Evolutionary conservation across 73 alveolate genomes (phyloP).

Genomic region (Paramecium tetraurelia): DNA sequence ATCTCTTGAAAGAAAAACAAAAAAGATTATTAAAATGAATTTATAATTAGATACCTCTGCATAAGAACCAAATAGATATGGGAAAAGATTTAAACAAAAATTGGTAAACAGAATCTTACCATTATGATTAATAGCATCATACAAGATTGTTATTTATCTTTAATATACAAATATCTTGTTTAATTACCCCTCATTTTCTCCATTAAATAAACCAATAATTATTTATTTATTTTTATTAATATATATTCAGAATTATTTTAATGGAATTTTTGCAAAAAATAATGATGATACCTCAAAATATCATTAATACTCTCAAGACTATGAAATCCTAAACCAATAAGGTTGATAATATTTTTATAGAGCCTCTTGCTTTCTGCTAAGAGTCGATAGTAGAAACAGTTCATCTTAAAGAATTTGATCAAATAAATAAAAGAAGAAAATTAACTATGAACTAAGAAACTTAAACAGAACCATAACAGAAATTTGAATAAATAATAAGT

Average conservation of each 20-base stretch:
- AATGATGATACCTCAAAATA: background rate
- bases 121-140: background rate
- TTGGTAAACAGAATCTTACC: background rate
- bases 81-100: slow-evolving; percentile 50
- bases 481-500: background rate
- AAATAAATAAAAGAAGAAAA: background rate
- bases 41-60: slow-evolving; percentile 83
- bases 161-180: background rate
- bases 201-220: background rate
- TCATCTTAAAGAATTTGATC: background rate
- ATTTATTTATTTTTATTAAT: background rate
- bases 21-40: slow-evolving; percentile 68
- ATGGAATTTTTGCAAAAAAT: background rate
- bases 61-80: slow-evolving; percentile 66
- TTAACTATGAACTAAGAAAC: background rate
- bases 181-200: background rate
- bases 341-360: background rate
- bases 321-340: background rate
- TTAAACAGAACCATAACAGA: background rate
- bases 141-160: background rate
- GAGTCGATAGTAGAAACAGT: background rate
- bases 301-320: background rate
- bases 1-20: slow-evolving; percentile 71
- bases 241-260: background rate
- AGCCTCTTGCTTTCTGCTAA: background rate